Evolutionary conservation across 2,329 filamentous ascomycete genomes (phyloP), one percentile per base, ranked within the genome.

Genomic region (Colletotrichum gigasporum): DNA sequence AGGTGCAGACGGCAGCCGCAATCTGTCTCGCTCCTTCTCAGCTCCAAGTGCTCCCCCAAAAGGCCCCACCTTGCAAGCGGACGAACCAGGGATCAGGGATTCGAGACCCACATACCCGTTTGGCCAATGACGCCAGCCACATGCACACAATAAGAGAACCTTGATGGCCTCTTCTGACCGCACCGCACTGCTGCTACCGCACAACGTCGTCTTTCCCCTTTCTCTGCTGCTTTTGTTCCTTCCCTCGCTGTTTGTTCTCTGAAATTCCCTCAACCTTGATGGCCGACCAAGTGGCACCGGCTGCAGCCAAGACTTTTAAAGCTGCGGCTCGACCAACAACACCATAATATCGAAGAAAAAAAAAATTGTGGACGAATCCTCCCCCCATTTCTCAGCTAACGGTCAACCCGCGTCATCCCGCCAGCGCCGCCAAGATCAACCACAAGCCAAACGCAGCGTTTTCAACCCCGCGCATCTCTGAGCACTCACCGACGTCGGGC

Each of bases 221-320:
- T 22, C 18, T 6, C 30, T 39, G n/a, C 30, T 22, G 20, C 24
- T 26, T n/a, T 9, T 39, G 5, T 16, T 24, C 28, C 8, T 26
- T 12, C 14, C 11, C 26, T 47, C 44, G 16, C 5, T 35, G 26
- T 35, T 34, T n/a, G n/a, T 45, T 26, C 2, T 14, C 6, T 5
- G 7, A 7, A 30, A 8, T 16, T 3, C 52, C 44, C 26, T 16
- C 41, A n/a, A 64, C 61, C 56, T 50, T 61, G 56, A 61, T 61
- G 56, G 61, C 45, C 32, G 4, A 5, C n/a, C 28, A 50, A 16
- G 42, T 30, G 59, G 59, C 44, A 20, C 24, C 35, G 9, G 5
- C 39, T 64, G 42, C 56, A 61, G 61, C 61, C 61, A 64, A 64
- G 61, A 24, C 57, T 30, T 34, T 35, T 35, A 44, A 60, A 26